phyloP scores from a whole-genome alignment of 1,284 basidiomycete species.

The Pholiota adiposa region DNA sequence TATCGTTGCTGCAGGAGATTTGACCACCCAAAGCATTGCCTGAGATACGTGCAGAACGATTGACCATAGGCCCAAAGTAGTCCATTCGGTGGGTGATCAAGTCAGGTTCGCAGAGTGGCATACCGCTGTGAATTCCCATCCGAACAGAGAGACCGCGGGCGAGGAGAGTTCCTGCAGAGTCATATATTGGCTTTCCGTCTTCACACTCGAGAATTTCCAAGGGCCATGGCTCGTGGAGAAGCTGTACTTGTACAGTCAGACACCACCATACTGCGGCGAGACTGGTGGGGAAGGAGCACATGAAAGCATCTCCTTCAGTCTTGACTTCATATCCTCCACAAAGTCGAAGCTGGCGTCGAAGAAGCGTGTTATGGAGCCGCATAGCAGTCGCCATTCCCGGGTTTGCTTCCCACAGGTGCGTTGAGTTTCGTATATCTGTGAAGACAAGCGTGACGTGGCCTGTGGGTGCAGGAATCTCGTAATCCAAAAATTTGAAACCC shows the following conservation, averaged over 20 bases:
- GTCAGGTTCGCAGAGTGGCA: conserved; percentile 91
- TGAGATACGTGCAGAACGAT: conserved; percentile 88
- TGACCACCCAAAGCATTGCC: conserved; percentile 91
- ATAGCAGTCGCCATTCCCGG: conserved; percentile 96
- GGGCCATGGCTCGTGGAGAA: conserved; percentile 92
- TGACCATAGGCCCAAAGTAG: conserved; percentile 94
- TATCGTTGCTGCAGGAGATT: conserved; percentile 92
- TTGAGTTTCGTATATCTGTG: conserved; percentile 98
- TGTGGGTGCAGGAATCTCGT: conserved; percentile 86
- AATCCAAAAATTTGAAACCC: conserved; percentile 66
- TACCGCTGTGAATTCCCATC: conserved; percentile 97
- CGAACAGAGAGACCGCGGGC: conserved; percentile 92
- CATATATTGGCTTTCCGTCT: conserved; percentile 86
- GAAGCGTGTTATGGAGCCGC: conserved; percentile 87
- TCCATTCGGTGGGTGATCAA: conserved; percentile 97
- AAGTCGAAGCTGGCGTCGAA: conserved; percentile 86
- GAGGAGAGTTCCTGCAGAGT: conserved; percentile 72
- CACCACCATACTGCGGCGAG: conserved; percentile 92
- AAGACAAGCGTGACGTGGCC: conserved; percentile 96
- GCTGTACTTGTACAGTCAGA: conserved; percentile 85
- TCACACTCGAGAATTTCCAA: conserved; percentile 92
- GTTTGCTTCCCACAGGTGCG: conserved; percentile 96
- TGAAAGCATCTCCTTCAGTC: conserved; percentile 99
- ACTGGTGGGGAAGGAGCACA: conserved; percentile 95
- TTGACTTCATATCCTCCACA: conserved; percentile 99